phyloP scores from a whole-genome alignment of 148 eudicot genomes.

The Chenopodium suecicum region DNA sequence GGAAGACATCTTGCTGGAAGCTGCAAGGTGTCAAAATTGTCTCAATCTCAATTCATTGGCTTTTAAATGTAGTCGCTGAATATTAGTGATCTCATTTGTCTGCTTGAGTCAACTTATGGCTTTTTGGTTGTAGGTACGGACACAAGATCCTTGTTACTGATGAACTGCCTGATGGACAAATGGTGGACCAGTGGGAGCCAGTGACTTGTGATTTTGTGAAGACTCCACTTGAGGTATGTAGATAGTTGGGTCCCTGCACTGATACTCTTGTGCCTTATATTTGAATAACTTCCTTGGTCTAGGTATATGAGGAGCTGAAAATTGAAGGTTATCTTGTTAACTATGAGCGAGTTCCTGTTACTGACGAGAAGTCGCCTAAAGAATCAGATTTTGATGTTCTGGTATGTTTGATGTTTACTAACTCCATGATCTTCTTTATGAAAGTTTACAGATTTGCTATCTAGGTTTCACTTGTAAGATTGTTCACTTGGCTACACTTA shows the following conservation, averaged over 20 bases:
- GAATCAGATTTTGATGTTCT: constrained; percentile 93
- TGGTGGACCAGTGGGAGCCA: constrained; percentile 99
- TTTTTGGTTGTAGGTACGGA: constrained; percentile 62
- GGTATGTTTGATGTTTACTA: constrained; percentile 42
- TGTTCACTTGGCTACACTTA: background rate
- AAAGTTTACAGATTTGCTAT: background rate
- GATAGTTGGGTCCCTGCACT: background rate
- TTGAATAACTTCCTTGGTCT: constrained; percentile 23
- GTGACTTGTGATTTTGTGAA: constrained; percentile 75
- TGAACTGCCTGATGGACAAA: constrained; percentile 97
- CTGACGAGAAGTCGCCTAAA: constrained; percentile 95
- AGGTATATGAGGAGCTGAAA: constrained; percentile 88
- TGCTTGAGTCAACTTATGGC: constrained; percentile 7
- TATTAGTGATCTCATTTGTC: background rate
- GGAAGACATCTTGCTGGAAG: constrained; percentile 84
- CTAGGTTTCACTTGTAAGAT: background rate
- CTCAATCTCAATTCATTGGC: constrained; percentile 1
- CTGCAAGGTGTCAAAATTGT: constrained; percentile 60
- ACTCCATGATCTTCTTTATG: background rate
- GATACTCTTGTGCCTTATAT: constrained; percentile 9
- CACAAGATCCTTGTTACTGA: constrained; percentile 93
- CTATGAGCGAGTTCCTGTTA: constrained; percentile 91
- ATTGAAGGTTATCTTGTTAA: constrained; percentile 61
- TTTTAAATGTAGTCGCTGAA: background rate
- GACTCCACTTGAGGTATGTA: constrained; percentile 79